Evolutionary conservation across 306 rosid species (phyloP).

Genomic region (Sicyos baderoa): DNA sequence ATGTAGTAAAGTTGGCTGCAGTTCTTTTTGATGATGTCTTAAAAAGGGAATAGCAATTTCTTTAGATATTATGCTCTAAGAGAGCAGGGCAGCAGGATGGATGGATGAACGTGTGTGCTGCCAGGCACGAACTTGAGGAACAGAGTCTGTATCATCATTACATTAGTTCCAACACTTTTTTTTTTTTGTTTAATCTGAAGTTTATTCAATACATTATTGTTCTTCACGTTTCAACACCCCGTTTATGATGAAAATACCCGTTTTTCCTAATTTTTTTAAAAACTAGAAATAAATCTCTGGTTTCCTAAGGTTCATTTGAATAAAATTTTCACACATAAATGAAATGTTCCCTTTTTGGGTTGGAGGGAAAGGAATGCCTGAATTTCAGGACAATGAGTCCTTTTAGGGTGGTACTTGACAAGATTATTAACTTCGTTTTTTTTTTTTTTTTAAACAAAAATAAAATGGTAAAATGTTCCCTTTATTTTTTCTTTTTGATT

Average conservation of each 20-base stretch:
- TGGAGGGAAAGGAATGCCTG: no score
- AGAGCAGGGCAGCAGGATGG: constrained; percentile 18
- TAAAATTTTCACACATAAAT: no score
- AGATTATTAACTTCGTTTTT: no score
- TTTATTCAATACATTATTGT: constrained; percentile 31
- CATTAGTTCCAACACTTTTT: constrained; percentile 25
- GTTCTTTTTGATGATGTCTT: constrained; percentile 32
- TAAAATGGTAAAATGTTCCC: no score
- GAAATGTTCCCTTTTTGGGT: no score
- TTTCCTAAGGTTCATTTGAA: no score
- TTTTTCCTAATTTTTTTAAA: neutral
- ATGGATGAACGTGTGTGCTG: constrained; percentile 14
- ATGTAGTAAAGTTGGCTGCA: constrained; percentile 14
- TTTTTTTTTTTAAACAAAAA: no score
- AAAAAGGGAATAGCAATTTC: constrained; percentile 31
- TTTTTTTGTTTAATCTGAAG: constrained; percentile 26
- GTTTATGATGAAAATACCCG: neutral
- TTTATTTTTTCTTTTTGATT: no score
- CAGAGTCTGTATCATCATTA: constrained; percentile 49
- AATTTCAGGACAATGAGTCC: no score
- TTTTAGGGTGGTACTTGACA: no score
- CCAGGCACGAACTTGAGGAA: constrained; percentile 32
- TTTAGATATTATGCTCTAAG: constrained; percentile 35
- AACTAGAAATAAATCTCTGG: no score
- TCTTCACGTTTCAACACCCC: neutral